Conservation (phyloP, 164 flowering plant species). For the Chimonanthus praecox region DNA sequence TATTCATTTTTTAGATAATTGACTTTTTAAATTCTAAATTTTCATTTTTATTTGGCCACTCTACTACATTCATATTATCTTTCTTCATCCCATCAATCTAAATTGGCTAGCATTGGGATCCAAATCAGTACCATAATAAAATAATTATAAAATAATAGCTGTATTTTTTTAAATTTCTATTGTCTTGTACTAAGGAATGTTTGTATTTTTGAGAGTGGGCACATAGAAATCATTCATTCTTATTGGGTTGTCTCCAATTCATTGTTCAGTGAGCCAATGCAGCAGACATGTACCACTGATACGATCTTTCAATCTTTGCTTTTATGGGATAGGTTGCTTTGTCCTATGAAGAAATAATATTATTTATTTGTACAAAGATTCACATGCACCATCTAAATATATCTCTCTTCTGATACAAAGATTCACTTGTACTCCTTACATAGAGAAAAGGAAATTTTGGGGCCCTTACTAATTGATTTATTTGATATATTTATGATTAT, state of each 20-base stretch:
- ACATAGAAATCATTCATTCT: background rate
- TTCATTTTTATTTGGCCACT: no score
- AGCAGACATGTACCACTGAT: background rate
- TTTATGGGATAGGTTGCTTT: background rate
- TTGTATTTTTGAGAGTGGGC: background rate
- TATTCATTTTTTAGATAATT: no score
- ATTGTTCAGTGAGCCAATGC: constrained; percentile 1
- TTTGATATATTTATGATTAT: no score
- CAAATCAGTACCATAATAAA: no score
- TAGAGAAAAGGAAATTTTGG: background rate
- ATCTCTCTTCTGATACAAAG: background rate
- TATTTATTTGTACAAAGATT: background rate
- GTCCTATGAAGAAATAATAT: background rate
- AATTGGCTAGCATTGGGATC: no score
- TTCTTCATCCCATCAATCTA: no score
- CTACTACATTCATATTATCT: no score
- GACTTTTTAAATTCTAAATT: no score
- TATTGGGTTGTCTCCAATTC: background rate
- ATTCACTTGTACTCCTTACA: background rate
- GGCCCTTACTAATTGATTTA: no score
- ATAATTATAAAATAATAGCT: background rate
- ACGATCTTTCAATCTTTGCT: background rate
- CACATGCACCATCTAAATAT: background rate
- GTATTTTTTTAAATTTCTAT: background rate
- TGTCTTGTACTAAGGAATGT: constrained; percentile 1